Conservation (phyloP, 106 monocot species). For the Platanthera zijinensis region DNA sequence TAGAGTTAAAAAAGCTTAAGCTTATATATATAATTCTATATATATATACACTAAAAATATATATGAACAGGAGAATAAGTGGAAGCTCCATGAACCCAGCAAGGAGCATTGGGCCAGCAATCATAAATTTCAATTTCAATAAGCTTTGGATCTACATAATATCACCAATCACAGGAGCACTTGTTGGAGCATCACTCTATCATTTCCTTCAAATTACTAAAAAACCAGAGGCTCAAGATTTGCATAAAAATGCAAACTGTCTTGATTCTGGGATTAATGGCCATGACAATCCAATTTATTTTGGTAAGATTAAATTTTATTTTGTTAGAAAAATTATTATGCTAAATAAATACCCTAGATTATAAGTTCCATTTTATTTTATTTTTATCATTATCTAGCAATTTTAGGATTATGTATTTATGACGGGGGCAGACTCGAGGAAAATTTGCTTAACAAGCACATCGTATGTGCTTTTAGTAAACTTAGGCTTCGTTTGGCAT, state of each 20-base stretch:
- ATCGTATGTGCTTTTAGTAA: too few relatives aligned
- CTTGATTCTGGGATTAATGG: neutral
- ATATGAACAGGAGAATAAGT: neutral
- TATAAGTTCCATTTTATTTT: neutral
- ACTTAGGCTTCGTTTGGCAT: too few relatives aligned
- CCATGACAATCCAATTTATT: neutral
- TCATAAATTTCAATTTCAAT: neutral
- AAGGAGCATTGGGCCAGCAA: constrained; percentile 7
- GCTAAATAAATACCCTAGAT: neutral
- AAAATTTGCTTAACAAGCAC: too few relatives aligned
- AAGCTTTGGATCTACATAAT: constrained; percentile 14
- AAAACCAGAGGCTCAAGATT: neutral
- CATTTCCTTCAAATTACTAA: neutral
- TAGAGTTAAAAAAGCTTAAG: neutral
- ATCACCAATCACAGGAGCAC: neutral
- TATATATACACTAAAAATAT: neutral
- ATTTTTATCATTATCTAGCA: too few relatives aligned
- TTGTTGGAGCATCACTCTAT: neutral
- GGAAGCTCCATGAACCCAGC: constrained; percentile 8
- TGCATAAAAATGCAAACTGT: neutral
- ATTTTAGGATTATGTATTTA: neutral
- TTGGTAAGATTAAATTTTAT: neutral
- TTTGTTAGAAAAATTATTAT: neutral
- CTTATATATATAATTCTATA: too few relatives aligned
- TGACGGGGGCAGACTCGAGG: too few relatives aligned